A percentile compares a stretch with the other conserved stretches of the same genome.
These are phyloP conservation scores for Musa troglodytarum DNA, from an alignment of 176 grass and related monocot species.

Conservation along the genomic window DNA sequence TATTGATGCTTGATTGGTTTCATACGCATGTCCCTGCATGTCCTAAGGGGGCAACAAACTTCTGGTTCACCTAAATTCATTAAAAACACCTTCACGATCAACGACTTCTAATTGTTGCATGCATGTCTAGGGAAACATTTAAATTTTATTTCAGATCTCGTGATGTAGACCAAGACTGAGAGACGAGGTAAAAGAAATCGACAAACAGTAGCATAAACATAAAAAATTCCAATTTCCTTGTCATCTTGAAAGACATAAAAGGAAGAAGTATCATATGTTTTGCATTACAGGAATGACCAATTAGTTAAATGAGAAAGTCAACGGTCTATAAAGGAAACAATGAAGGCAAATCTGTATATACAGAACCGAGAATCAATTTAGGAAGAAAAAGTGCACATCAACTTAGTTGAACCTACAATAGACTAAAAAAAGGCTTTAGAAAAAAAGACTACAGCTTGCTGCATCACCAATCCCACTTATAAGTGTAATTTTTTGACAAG, in stretches of 20 bases:
- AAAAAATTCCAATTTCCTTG: neutral
- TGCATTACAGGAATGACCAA: neutral
- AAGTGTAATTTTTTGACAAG: neutral
- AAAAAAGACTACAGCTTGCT: neutral
- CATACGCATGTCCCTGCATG: too few species aligned
- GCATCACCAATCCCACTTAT: neutral
- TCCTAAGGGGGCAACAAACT: too few species aligned
- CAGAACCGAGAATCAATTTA: neutral
- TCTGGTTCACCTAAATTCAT: too few species aligned
- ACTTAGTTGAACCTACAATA: neutral
- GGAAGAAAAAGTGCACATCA: neutral
- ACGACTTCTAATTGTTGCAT: too few species aligned
- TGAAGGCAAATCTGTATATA: neutral
- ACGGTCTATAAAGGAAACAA: neutral
- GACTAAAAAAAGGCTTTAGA: neutral
- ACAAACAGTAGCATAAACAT: neutral
- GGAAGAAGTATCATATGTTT: neutral
- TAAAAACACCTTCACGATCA: too few species aligned
- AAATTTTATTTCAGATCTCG: neutral
- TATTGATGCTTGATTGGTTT: too few species aligned
- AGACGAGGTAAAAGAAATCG: neutral
- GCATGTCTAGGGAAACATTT: too few species aligned
- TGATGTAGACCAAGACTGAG: neutral
- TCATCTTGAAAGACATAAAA: neutral
- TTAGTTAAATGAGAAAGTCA: neutral